Evolutionary conservation across 768 basidiomycete genomes (phyloP).

Genomic region (Podaxis mareebaensis): DNA sequence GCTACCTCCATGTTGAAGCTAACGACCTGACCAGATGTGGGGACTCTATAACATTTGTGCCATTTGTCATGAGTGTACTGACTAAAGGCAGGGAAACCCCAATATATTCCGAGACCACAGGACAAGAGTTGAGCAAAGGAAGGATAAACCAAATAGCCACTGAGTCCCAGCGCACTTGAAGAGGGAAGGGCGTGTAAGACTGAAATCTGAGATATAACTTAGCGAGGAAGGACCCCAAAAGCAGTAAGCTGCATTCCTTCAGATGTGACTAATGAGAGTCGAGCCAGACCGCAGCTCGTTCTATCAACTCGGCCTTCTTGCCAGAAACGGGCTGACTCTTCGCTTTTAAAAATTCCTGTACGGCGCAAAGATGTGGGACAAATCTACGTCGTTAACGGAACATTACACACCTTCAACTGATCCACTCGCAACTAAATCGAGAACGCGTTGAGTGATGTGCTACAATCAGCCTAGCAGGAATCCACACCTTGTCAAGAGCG

Average conservation of each 20-base stretch:
- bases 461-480: slow-evolving; percentile 11
- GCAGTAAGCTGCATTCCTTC: background rate
- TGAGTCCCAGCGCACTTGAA: no score
- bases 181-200: background rate
- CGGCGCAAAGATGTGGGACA: slow-evolving; percentile 13
- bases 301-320: slow-evolving; percentile 71
- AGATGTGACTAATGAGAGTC: slow-evolving; percentile 32
- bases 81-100: background rate
- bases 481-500: slow-evolving; percentile 61
- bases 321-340: slow-evolving; percentile 64
- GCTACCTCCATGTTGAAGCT: background rate
- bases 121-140: background rate
- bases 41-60: no score
- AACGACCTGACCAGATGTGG: background rate
- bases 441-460: slow-evolving; percentile 15
- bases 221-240: slow-evolving; percentile 9
- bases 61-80: background rate
- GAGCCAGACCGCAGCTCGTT: slow-evolving; percentile 67
- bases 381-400: slow-evolving; percentile 6
- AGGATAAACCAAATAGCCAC: background rate
- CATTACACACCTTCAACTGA: slow-evolving; percentile 65
- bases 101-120: background rate
- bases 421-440: slow-evolving; percentile 66
- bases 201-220: slow-evolving; percentile 1
- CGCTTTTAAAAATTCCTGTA: slow-evolving; percentile 70